Conservation (phyloP, 1,284 basidiomycete species). For the Rhodofomes roseus region DNA sequence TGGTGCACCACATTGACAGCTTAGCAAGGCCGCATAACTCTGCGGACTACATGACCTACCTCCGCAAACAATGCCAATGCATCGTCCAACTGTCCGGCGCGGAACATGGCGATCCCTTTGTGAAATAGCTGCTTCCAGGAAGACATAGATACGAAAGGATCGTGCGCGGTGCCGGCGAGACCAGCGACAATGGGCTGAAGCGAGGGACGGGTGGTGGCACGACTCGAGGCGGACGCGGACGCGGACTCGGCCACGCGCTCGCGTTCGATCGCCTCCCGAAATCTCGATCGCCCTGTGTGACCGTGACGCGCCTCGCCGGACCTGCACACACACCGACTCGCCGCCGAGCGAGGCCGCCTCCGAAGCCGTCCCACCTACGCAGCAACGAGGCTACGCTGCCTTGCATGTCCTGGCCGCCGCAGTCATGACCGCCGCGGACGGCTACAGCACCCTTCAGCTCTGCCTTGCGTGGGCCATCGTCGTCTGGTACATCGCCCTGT, state of each 20-base stretch:
- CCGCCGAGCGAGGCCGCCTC: background rate
- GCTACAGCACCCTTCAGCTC: slow-evolving; percentile 13
- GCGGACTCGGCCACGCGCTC: slow-evolving; percentile 5
- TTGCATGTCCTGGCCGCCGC: background rate
- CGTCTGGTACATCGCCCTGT: slow-evolving; percentile 72
- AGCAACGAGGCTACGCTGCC: background rate
- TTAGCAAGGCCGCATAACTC: background rate
- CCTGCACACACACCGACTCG: background rate
- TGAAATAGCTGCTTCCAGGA: slow-evolving; percentile 40
- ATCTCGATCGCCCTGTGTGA: background rate
- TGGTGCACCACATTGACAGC: slow-evolving; percentile 21
- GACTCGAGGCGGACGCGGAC: slow-evolving; percentile 5
- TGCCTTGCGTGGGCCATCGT: slow-evolving; percentile 46
- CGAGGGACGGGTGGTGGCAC: background rate
- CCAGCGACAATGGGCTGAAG: background rate
- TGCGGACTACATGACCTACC: slow-evolving; percentile 29
- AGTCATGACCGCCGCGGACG: background rate
- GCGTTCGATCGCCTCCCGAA: slow-evolving; percentile 1
- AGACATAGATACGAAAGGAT: slow-evolving; percentile 10
- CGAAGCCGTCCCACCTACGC: background rate
- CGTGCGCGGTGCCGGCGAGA: background rate
- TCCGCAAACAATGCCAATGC: slow-evolving; percentile 41
- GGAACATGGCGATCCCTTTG: slow-evolving; percentile 40
- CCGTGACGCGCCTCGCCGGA: background rate
- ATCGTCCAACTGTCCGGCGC: slow-evolving; percentile 33